Evolutionary conservation across 345 rosid species (phyloP), one percentile per base, ranked within the genome.

Genomic region (Euphorbia lathyris): DNA sequence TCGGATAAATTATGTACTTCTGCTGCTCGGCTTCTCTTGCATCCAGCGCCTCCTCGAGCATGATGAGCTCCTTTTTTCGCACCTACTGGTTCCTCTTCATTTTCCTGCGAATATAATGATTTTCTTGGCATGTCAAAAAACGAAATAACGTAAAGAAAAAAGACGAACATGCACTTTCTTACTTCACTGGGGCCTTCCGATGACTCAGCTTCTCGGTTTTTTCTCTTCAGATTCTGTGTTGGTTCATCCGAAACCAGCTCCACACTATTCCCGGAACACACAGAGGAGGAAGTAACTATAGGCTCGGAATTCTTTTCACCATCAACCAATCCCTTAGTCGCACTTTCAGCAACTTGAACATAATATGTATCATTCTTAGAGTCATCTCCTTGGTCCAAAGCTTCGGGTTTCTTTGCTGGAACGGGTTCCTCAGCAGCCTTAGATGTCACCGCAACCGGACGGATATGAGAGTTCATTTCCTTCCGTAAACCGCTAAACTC

Each of bases 1-100:
- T 93, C 98, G 66, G 98, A 93, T 59, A 93, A 80, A 76, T 91
- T 93, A 81, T 93, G 98, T 55, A 93, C 97, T 84, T 89, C 97
- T 2, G 98, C 96, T 11, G 97, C 90, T 73, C 96, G 91, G 78
- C 91, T 89, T 80, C 94, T 89, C 85, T 86, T 91, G 52, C 85
- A 84, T 53, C 91, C 85, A 13, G 55, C 32, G 53, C 86, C 86
- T 13, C 77, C 76, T 80, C 79, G 77, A 69, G 86, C 70, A 65
- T 78, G 74, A 65, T 78, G 74, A 68, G 73, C 74, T 50, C 62
- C 74, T 58, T 84, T 88, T 75, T 87, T 82, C 62, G 55, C 82
- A 60, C 79, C 78, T 5, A 79, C 74, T 9, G 82, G 81, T 76
- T 93, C 96, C 73, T 86, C 97, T 77, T 89, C 96, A 65, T 58